Evolutionary conservation across 441 rosid species (phyloP), one percentile per base, ranked within the genome.

Genomic region (Theobroma grandiflorum): DNA sequence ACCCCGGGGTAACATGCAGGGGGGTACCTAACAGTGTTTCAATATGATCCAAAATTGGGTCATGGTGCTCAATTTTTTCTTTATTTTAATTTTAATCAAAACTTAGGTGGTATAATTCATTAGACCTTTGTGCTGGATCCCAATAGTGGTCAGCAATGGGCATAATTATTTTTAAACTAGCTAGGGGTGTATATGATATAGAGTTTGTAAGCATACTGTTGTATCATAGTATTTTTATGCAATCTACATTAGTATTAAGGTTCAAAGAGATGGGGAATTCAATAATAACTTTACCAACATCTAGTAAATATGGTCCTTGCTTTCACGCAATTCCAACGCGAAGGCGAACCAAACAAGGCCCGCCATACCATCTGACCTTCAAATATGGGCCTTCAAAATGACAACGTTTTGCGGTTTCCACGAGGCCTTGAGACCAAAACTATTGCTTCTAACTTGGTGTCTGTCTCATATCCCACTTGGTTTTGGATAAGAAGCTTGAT

Each of bases 1-100:
- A 80, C 4, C 97, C 99, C 0, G 99, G 99, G 0, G 99, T 95
- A 61, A 97, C 99, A 26, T 97, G 99, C 81, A 89, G 98, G 85
- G 99, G 99, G 0, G 94, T 97, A 33, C 99, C 99, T 12, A 97
- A 97, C 79, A 97, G 99, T 65, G 94, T 95, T 14, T 92, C 99
- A 0, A 97, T 95, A 75, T 97, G 87, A 92, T 80, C 71, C 26
- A 42, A 47, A 63, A 75, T 6, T 16, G 43, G 71, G 11, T 38
- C 22, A 38, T 26, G 22, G 59, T 26, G 16, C 75, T 38, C 50
- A 57, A 20, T 8, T 71, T 45, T 6, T 45, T 7, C 7, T 26
- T 55, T n/a, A 57, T 55, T 72, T 37, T 2, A 18, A 58, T 74
- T 63, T 20, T 58, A 14, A 26, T 58, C 31, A 26, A 55, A 73